These are phyloP conservation scores for Murraya koenigii DNA, from an alignment of 345 rosid species.

Conservation along the genomic window DNA sequence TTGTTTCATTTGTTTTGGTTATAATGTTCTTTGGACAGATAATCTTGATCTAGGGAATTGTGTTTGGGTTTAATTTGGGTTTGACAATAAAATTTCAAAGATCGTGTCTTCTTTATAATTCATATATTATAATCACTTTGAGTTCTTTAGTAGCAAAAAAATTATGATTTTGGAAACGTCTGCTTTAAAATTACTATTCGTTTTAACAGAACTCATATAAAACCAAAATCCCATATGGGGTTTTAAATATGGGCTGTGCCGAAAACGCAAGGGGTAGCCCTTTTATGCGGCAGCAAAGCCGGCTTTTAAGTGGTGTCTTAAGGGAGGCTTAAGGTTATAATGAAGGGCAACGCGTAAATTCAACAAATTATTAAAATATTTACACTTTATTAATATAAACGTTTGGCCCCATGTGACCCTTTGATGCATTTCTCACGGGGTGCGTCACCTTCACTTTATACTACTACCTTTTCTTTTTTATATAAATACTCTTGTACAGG, in stretches of 20 bases:
- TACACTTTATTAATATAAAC: constrained; percentile 44
- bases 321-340: neutral
- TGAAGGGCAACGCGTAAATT: constrained; percentile 29
- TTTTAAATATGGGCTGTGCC: constrained; percentile 31
- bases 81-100: constrained; percentile 1
- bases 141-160: constrained; percentile 12
- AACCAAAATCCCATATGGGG: neutral
- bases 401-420: constrained; percentile 87
- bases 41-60: constrained; percentile 19
- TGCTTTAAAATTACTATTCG: neutral
- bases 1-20: neutral
- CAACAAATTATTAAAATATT: constrained; percentile 5
- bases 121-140: neutral
- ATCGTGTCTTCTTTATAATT: neutral
- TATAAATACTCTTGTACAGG: constrained; percentile 34
- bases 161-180: neutral
- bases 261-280: constrained; percentile 57
- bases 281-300: constrained; percentile 62
- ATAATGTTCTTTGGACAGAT: neutral
- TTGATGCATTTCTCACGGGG: constrained; percentile 50
- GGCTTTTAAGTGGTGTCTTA: constrained; percentile 50
- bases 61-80: constrained; percentile 11
- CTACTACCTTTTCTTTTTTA: constrained; percentile 4
- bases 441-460: constrained; percentile 44
- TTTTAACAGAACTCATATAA: too few relatives aligned